Evolutionary conservation across 2,329 filamentous ascomycete genomes (phyloP).

Genomic region (Monilinia vaccinii-corymbosi): DNA sequence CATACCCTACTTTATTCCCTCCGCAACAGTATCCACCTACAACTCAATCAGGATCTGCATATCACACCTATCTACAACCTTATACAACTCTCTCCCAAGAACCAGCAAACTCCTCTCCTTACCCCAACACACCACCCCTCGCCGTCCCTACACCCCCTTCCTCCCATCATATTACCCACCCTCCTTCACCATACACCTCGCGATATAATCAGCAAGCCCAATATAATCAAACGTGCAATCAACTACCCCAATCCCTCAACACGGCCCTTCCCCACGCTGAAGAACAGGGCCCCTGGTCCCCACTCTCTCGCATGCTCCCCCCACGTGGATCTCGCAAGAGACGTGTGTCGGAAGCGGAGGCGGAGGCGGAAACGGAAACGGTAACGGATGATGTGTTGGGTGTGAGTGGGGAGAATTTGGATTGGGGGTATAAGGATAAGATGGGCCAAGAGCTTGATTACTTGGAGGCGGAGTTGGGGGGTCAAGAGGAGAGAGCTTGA

Average conservation of each 20-base stretch:
- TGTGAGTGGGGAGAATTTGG: not conserved
- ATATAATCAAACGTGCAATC: too few species aligned
- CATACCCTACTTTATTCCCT: not conserved
- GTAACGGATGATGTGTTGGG: not conserved
- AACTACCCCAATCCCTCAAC: too few species aligned
- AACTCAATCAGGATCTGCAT: not conserved
- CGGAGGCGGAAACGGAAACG: not conserved
- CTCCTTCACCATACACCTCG: not conserved
- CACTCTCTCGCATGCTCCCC: not conserved
- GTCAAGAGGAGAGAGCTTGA: not conserved
- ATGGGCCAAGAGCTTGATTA: not conserved
- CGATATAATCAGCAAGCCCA: not conserved
- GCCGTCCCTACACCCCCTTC: constrained; percentile 2
- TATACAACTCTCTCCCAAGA: not conserved
- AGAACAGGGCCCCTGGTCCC: constrained; percentile 2
- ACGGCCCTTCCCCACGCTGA: not conserved
- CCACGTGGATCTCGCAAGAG: not conserved
- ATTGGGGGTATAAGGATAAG: constrained; percentile 7
- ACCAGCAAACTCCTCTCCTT: not conserved
- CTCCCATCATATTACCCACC: not conserved
- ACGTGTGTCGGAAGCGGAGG: not conserved
- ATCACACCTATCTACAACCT: not conserved
- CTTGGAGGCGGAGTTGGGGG: not conserved
- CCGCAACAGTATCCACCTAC: not conserved
- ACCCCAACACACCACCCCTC: not conserved